Base-by-base conservation (phyloP, 495 filamentous ascomycete genomes). In the Usnea hakonensis region DNA sequence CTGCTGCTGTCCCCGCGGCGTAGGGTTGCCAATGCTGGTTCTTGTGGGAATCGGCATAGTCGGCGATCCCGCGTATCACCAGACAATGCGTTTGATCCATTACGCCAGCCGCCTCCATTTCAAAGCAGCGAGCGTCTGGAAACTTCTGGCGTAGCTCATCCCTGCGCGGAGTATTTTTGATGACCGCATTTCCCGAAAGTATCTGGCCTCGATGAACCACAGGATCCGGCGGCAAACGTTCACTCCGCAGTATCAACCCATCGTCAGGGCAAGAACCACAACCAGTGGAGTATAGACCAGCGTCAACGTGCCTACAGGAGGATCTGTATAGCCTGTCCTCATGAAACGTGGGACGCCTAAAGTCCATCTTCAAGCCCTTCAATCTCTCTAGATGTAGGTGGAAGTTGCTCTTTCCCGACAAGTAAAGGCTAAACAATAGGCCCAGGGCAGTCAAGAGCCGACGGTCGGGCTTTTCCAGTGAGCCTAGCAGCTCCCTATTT, bases 51-150 rank as follows among this genome's bases (percentile, higher is more conserved):
- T 57, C 54, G 0, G 70, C 67, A 57, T 78, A 78, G 56, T 78
- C 74, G 40, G 65, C 73, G 26, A 78, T 72, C 3, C 76, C 76
- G n/a, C 73, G 69, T 43, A 78, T 74, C 5, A 77, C 71, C n/a
- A 77, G 53, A 52, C 72, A 76, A 26, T 67, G 71, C 40, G 72
- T 67, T 28, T 69, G 48, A 62, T 67, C 57, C 69, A 75, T 72
- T 10, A 80, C 30, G 2, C 77, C 77, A 16, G 76, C 79, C 23
- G 75, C 72, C 59, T 82, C 76, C 73, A 78, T 81, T 54, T 79
- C 76, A 63, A 70, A 63, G 57, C 67, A 71, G 48, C 23, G 23
- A 0, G 54, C 57, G 55, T 28, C 5, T 28, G 50, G 46, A 50
- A 14, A 61, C 21, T 65, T 57, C 9, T 59, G 33, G 58, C 63